Evolutionary conservation across 495 filamentous ascomycete species (phyloP), one percentile per base, ranked within the genome.

Genomic region (Clavariopsis aquatica): DNA sequence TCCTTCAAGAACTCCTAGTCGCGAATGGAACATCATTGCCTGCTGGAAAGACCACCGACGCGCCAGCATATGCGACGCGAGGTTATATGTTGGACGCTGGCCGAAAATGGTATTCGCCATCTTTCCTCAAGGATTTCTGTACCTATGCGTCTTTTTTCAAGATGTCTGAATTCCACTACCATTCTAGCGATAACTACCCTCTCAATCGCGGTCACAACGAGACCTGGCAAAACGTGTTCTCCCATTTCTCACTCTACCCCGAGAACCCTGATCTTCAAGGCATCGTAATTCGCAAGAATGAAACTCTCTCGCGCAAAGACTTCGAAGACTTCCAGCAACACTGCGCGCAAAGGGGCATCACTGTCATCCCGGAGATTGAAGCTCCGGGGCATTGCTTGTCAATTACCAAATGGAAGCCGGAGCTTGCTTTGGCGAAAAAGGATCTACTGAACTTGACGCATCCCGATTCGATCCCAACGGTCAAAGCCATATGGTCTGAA

Each of bases 81-180:
- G 82, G 82, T 1, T 84, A 80, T 53, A 74, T 84, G 75, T 71
- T 85, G 0, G 82, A 85, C 60, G 82, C 81, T 1, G 82, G 82
- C 13, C 76, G 82, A 15, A 84, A 85, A 62, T 85, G 82, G 81
- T 85, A 85, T 65, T 71, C 79, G 1, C 71, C 77, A 17, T 69
- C 72, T 1, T 84, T 81, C 57, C 71, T 85, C 53, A 84, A 83
- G 29, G 82, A 84, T 8, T 74, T 85, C 17, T 85, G 82, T 71
- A 82, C 79, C 17, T 85, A 83, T 60, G 80, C 81, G 2, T 80
- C 74, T 0, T 83, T 82, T 69, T 85, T 84, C 73, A 84, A 84
- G 62, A 75, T 84, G 68, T 81, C 76, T 52, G 82, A 84, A 57
- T 85, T 85, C 47, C 82, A 84, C 54, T 84, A 83, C 64, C 82